Evolutionary conservation across 192 early-diverging fungal genomes (phyloP), one percentile per base, ranked within the genome.

Genomic region (Borealophlyctis nickersoniae): DNA sequence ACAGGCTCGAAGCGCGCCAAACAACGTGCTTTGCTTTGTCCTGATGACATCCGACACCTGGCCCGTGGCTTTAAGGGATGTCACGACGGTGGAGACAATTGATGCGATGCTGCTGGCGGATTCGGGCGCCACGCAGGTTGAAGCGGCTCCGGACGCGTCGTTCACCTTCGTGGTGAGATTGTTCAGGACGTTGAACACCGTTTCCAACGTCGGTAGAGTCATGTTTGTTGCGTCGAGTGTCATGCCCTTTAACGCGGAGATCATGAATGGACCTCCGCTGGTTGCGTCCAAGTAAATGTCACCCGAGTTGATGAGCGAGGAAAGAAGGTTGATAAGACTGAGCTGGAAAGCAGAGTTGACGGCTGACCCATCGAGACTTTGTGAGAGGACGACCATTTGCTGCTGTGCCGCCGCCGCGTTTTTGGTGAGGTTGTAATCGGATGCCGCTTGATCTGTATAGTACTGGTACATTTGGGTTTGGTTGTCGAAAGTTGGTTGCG

Each of bases 231-330:
- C 48, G 14, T 2, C 57, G 11, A 33, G 0, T 14, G 63, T 36
- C 7, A 64, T 23, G 5, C 52, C 29, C 2, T 30, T 28, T 19
- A 64, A 36, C 2, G 53, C 52, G 2, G 53, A 33, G 30, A 56
- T 14, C 63, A 64, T 64, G 3, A 56, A 64, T 23, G 63, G 63
- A 0, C 52, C 63, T 24, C 63, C 63, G 5, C 52, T 56, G 9
- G n/a, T 19, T 5, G 63, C 51, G 28, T 64, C 63, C 13, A 64
- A 11, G 33, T 64, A 64, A 22, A 64, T 24, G 34, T 54, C 54
- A 35, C 31, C 33, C 9, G 63, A 64, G 29, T 29, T 16, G n/a
- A 56, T 16, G 23, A 64, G 53, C 33, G 22, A 16, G 52, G 52
- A 22, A 31, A 45, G 56, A 4, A 64, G 32, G 7, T 32, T 29